These are phyloP conservation scores for Hanseniaspora guilliermondii DNA, from an alignment of 805 yeast species.

Conservation along the genomic window DNA sequence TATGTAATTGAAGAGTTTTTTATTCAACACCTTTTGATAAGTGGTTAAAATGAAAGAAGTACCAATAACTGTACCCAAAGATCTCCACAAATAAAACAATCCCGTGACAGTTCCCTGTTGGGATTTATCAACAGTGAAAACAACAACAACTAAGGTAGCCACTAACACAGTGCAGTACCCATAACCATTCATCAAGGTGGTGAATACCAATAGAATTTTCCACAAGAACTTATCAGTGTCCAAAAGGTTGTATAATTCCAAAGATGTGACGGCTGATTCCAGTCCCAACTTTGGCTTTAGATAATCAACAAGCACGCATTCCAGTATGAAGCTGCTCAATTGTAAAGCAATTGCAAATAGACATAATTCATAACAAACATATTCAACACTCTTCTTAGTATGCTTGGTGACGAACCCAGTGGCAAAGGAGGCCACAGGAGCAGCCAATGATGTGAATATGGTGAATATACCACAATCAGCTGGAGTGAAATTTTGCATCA, in stretches of 20 bases:
- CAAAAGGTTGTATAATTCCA: constrained; percentile 3
- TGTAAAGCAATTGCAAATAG: constrained; percentile 20
- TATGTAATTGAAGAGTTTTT: constrained; percentile 27
- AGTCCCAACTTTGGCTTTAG: constrained; percentile 18
- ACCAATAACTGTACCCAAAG: constrained; percentile 37
- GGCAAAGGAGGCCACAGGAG: constrained; percentile 42
- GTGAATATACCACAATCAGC: constrained; percentile 44
- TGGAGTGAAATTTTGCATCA: constrained; percentile 41
- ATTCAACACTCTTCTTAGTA: constrained; percentile 23
- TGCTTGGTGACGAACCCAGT: constrained; percentile 38
- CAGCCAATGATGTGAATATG: constrained; percentile 43
- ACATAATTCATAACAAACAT: constrained; percentile 23
- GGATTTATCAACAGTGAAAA: constrained; percentile 33
- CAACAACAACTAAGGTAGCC: constrained; percentile 45
- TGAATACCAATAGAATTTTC: constrained; percentile 24
- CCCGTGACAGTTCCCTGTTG: constrained; percentile 40
- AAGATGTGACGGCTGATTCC: neutral
- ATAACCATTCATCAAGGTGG: constrained; percentile 32
- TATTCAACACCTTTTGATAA: constrained; percentile 27
- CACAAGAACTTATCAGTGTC: constrained; percentile 17
- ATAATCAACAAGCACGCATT: constrained; percentile 17
- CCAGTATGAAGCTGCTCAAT: constrained; percentile 18
- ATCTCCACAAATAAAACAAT: constrained; percentile 38
- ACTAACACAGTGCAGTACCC: constrained; percentile 44
- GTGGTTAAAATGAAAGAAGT: constrained; percentile 33